These are phyloP conservation scores for Hymenoscyphus albidus DNA, from an alignment of 2,329 filamentous ascomycete species.

Conservation along the genomic window DNA sequence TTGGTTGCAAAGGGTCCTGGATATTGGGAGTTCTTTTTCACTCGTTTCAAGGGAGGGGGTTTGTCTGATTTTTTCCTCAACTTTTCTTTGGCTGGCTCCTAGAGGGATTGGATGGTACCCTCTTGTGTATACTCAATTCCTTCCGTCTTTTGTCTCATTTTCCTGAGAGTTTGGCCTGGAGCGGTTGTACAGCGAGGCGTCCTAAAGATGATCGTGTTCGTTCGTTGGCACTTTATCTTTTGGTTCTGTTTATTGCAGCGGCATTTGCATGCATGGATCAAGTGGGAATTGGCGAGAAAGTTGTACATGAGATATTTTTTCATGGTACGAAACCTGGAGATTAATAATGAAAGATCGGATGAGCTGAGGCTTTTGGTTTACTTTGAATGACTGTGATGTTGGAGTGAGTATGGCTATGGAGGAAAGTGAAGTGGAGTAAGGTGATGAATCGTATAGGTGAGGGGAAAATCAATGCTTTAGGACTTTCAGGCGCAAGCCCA, in stretches of 20 bases:
- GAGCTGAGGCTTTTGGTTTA: background rate
- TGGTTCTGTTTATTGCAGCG: slow-evolving; percentile 2
- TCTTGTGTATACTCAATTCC: background rate
- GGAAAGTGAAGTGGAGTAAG: background rate
- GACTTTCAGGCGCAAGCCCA: background rate
- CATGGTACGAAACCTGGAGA: slow-evolving; percentile 7
- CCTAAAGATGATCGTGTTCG: slow-evolving; percentile 4
- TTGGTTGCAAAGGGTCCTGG: background rate
- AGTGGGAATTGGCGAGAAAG: background rate
- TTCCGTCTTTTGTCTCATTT: background rate
- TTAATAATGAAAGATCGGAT: slow-evolving; percentile 7
- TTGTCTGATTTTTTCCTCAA: background rate
- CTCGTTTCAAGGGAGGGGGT: background rate
- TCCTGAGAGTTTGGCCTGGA: background rate
- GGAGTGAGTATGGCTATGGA: background rate
- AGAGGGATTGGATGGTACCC: no score
- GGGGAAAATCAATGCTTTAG: background rate
- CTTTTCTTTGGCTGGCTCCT: background rate
- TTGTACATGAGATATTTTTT: background rate
- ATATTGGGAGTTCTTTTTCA: slow-evolving; percentile 3
- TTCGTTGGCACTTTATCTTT: background rate
- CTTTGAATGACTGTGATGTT: background rate
- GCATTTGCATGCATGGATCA: slow-evolving; percentile 7
- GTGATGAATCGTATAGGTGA: background rate
- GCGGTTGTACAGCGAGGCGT: background rate